Evolutionary conservation across 306 rosid species (phyloP), one percentile per base, ranked within the genome.

Genomic region (Vicia villosa): DNA sequence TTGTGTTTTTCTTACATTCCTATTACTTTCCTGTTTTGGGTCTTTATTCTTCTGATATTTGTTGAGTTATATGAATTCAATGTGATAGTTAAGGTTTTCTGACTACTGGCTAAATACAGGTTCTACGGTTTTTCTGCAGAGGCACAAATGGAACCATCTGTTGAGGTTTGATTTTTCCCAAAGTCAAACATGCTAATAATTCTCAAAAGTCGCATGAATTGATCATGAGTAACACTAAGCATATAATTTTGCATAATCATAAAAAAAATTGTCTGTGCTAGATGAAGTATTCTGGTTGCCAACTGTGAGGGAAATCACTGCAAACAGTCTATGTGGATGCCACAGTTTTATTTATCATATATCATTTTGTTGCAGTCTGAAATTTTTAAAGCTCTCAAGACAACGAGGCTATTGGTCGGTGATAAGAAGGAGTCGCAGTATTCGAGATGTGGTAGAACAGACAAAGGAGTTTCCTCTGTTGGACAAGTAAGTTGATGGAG

Each of bases 381-480:
- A 74, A 73, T 88, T 79, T 93, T 93, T 59, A 77, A 76, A 81
- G 97, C 97, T 52, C 82, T 93, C 36, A 86, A 86, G 77, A 85
- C 74, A 85, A 81, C 90, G 19, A 85, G 96, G 78, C 86, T 90
- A 59, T 79, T 90, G 74, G 77, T 86, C 74, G 91, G 87, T 72
- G 94, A 87, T 84, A 88, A 71, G 81, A 93, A 90, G 87, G 96
- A 88, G 72, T 85, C 91, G 14, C 89, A 78, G 59, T 93, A 93
- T 84, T 90, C 98, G 34, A 86, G 98, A 85, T 90, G 98, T 82
- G 98, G 98, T 38, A 86, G 98, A 82, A 93, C 98, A 43, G 98
- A 90, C 79, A 90, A 79, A 83, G 98, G 98, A 66, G 98, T 90
- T 72, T 93, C 98, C 40, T 86, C 98, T 56, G 85, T 88, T 81